Evolutionary conservation across 1,284 basidiomycete genomes (phyloP).

Genomic region (Leccinum fallax): DNA sequence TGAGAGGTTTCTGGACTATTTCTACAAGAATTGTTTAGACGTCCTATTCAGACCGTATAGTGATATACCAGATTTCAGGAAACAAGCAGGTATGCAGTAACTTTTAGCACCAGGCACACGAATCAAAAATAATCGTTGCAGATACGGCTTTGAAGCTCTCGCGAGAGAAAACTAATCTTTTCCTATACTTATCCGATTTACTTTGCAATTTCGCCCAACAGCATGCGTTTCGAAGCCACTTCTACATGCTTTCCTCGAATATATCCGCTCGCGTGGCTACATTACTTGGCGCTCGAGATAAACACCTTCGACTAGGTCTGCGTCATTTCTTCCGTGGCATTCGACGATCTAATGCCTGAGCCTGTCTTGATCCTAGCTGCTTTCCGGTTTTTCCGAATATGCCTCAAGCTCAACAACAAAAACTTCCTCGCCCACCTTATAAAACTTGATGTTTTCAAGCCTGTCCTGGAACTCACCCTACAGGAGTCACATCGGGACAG

Average conservation of each 20-base stretch:
- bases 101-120: background rate
- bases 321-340: conserved; percentile 11
- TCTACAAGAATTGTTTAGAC: conserved; percentile 82
- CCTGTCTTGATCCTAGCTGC: conserved; percentile 56
- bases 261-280: conserved; percentile 75
- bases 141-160: conserved; percentile 58
- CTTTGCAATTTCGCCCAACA: conserved; percentile 87
- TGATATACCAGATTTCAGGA: conserved; percentile 77
- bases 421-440: conserved; percentile 85
- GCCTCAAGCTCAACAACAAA: conserved; percentile 83
- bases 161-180: conserved; percentile 76
- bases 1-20: conserved; percentile 89
- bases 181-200: conserved; percentile 86
- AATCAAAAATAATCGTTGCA: conserved; percentile 28
- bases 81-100: conserved; percentile 52
- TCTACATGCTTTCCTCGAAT: conserved; percentile 83
- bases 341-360: conserved; percentile 15
- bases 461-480: conserved; percentile 81
- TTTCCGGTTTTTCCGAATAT: conserved; percentile 88
- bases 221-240: conserved; percentile 90
- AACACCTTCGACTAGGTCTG: conserved; percentile 88
- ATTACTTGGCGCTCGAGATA: conserved; percentile 84
- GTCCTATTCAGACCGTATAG: conserved; percentile 80
- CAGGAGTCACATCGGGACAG: conserved; percentile 88
- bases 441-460: conserved; percentile 83